Evolutionary conservation across 1,284 basidiomycete genomes (phyloP).

Genomic region (Wallemia ichthyophaga): DNA sequence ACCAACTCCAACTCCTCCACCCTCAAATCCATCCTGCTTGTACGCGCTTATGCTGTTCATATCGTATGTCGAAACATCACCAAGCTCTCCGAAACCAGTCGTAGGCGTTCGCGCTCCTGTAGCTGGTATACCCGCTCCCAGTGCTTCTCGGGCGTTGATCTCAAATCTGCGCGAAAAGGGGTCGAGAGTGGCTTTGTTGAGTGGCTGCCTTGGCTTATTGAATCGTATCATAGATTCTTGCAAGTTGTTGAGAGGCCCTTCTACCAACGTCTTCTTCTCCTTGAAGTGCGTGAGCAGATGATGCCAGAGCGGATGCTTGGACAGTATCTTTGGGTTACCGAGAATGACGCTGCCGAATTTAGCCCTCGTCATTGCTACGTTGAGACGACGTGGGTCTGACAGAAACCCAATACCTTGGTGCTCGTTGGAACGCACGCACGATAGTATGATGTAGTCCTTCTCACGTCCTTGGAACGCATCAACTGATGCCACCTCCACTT

Average conservation of each 20-base stretch:
- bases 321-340: conserved; percentile 92
- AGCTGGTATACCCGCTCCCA: conserved; percentile 18
- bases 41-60: background rate
- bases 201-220: conserved; percentile 63
- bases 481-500: conserved; percentile 93
- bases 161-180: conserved; percentile 57
- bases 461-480: conserved; percentile 98
- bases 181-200: conserved; percentile 47
- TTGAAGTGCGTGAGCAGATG: conserved; percentile 96
- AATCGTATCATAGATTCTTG: conserved; percentile 98
- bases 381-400: conserved; percentile 84
- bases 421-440: conserved; percentile 96
- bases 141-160: conserved; percentile 32
- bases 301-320: conserved; percentile 98
- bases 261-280: conserved; percentile 74
- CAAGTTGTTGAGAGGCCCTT: conserved; percentile 82
- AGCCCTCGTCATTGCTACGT: conserved; percentile 86
- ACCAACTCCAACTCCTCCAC: no score
- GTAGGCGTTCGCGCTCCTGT: conserved; percentile 14
- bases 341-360: conserved; percentile 95
- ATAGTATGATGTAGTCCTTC: conserved; percentile 98
- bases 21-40: background rate
- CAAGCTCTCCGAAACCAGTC: conserved; percentile 10
- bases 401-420: conserved; percentile 98
- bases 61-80: conserved; percentile 7